phyloP scores from a whole-genome alignment of 768 basidiomycete species.

The Hortiboletus flavorubellus region DNA sequence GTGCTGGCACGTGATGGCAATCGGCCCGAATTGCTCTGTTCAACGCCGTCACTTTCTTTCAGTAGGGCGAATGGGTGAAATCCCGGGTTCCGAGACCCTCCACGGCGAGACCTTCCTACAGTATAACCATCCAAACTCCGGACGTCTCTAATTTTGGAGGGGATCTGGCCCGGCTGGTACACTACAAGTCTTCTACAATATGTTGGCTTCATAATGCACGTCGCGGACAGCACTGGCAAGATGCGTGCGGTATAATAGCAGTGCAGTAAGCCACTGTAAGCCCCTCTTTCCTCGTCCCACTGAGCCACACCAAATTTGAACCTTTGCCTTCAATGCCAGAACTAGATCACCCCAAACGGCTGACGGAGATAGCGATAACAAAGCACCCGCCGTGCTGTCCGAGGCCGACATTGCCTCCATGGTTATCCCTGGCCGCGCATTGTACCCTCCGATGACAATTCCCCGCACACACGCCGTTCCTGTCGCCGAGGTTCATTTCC shows the following conservation, averaged over 20 bases:
- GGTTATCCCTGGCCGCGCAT: slow-evolving; percentile 58
- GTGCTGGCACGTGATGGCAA: too few species aligned
- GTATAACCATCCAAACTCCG: too few species aligned
- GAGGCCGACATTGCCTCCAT: slow-evolving; percentile 48
- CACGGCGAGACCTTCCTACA: too few species aligned
- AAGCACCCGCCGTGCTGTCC: slow-evolving; percentile 21
- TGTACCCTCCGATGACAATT: slow-evolving; percentile 54
- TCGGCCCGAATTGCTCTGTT: too few species aligned
- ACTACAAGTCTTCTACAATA: slow-evolving; percentile 7
- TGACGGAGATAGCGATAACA: slow-evolving; percentile 1
- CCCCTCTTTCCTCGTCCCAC: background rate
- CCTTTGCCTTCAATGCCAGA: background rate
- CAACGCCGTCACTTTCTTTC: too few species aligned
- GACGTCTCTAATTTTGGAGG: too few species aligned
- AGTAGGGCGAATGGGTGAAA: too few species aligned
- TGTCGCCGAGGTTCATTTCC: slow-evolving; percentile 79
- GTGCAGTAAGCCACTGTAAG: slow-evolving; percentile 13
- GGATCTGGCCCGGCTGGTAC: too few species aligned
- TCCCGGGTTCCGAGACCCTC: too few species aligned
- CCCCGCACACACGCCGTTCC: slow-evolving; percentile 67
- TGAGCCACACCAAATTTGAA: background rate
- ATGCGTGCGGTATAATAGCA: slow-evolving; percentile 21
- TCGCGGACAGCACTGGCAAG: slow-evolving; percentile 17
- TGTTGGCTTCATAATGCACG: slow-evolving; percentile 30
- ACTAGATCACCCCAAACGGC: background rate